Evolutionary conservation across 495 filamentous ascomycete species (phyloP), one percentile per base, ranked within the genome.

Genomic region (Beverwykella pulmonaria): DNA sequence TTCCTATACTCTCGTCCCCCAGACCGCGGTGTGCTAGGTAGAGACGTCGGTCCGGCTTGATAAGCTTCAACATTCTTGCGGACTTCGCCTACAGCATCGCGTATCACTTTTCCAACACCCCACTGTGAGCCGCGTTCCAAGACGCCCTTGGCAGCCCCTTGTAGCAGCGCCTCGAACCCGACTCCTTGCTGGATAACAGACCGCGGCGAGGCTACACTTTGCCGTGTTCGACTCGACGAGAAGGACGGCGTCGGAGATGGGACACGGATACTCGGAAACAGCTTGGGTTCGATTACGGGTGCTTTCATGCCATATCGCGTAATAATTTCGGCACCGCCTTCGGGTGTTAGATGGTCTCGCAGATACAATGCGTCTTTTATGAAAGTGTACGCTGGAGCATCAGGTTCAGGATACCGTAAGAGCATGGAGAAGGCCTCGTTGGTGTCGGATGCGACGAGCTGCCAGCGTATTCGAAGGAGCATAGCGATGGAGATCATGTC

Each of bases 401-500:
- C 78, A 15, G 68, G 88, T 5, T 84, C 82, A 15, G 90, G 89
- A 71, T 97, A 98, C 62, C 90, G 90, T 0, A 97, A 82, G 29
- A 97, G 77, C 3, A 95, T 79, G 49, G 89, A 90, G 48, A 97
- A 78, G 7, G 90, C 92, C 27, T 85, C 83, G 17, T 92, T 93
- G 73, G 96, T 93, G 74, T 98, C 92, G 6, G 90, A 87, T 57
- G 88, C 84, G 34, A 98, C 78, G 25, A 98, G 79, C 61, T 92
- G 85, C 93, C 93, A 97, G 59, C 93, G 84, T 64, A 98, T 90
- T 36, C 94, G 85, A 36, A 99, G 81, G 25, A 99, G 81, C 95
- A 99, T 98, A 8, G 92, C 88, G 61, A 96, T 87, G 71, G 93
- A 97, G 22, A 96, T 88, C 52, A 92, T 82, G 69, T 97, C 91